Percentiles rank a stretch among this genome's conserved stretches.
phyloP scores from a whole-genome alignment of 805 yeast species.

The Hyphopichia homilentoma region DNA sequence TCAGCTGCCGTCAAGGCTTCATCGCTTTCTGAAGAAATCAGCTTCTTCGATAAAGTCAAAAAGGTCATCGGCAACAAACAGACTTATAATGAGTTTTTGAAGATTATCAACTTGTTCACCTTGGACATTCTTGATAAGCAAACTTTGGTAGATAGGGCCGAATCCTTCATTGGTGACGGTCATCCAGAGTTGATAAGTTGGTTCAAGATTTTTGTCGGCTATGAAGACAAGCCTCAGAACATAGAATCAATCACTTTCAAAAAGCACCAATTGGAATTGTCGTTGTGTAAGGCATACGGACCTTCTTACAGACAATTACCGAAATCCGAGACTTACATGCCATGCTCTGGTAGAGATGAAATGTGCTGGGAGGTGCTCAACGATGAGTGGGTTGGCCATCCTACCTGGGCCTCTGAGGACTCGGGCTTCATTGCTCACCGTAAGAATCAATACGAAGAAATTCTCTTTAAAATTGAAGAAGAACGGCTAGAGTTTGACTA shows the following conservation, averaged over 20 bases:
- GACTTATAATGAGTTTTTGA: slow-evolving; percentile 87
- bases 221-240: slow-evolving; percentile 75
- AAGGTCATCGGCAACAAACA: slow-evolving; percentile 84
- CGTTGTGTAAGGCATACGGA: slow-evolving; percentile 90
- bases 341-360: slow-evolving; percentile 97
- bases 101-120: slow-evolving; percentile 79
- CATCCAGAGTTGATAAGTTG: slow-evolving; percentile 77
- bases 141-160: slow-evolving; percentile 78
- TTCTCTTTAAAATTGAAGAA: slow-evolving; percentile 90
- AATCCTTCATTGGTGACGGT: slow-evolving; percentile 74
- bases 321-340: slow-evolving; percentile 91
- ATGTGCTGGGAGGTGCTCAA: slow-evolving; percentile 99
- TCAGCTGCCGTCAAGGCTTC: slow-evolving; percentile 44
- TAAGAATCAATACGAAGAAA: slow-evolving; percentile 96
- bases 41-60: slow-evolving; percentile 89
- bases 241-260: slow-evolving; percentile 86
- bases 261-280: slow-evolving; percentile 86
- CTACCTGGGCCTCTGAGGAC: slow-evolving; percentile 99
- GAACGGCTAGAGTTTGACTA: slow-evolving; percentile 97
- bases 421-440: slow-evolving; percentile 99
- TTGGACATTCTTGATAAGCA: slow-evolving; percentile 86
- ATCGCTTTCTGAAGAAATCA: slow-evolving; percentile 75
- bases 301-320: slow-evolving; percentile 93
- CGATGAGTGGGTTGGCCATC: slow-evolving; percentile 99
- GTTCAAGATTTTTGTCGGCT: slow-evolving; percentile 92